These are phyloP conservation scores for Yamadazyma paraphyllophila DNA, from an alignment of 805 yeast species.

Conservation along the genomic window DNA sequence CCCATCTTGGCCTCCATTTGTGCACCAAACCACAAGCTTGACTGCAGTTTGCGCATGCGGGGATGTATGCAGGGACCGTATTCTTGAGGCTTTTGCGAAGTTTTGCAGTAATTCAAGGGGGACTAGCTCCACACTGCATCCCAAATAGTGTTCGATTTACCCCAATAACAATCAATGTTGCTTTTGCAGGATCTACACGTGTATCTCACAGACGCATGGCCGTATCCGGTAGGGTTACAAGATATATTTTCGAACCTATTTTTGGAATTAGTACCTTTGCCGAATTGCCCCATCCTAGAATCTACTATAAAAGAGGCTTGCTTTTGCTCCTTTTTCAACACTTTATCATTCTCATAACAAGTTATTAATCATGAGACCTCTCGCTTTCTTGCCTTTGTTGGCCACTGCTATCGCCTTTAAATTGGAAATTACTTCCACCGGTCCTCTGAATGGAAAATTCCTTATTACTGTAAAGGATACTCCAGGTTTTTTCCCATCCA, in stretches of 20 bases:
- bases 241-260: neutral
- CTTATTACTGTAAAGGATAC: slow-evolving; percentile 38
- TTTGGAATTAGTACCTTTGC: neutral
- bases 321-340: neutral
- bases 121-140: neutral
- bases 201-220: neutral
- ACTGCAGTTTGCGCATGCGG: neutral
- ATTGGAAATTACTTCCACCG: neutral
- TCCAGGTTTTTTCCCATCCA: slow-evolving; percentile 42
- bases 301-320: neutral
- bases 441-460: slow-evolving; percentile 19
- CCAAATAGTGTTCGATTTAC: neutral
- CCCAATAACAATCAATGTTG: neutral
- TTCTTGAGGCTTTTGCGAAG: neutral
- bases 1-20: neutral
- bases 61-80: neutral
- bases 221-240: neutral
- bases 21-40: neutral
- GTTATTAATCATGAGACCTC: neutral
- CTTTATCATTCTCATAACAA: neutral
- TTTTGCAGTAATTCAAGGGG: neutral
- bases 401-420: slow-evolving; percentile 1
- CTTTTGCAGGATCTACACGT: neutral
- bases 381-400: neutral
- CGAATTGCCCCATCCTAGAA: neutral